Base-by-base conservation (phyloP, 257 asterid genomes). In the Petrea volubilis region DNA sequence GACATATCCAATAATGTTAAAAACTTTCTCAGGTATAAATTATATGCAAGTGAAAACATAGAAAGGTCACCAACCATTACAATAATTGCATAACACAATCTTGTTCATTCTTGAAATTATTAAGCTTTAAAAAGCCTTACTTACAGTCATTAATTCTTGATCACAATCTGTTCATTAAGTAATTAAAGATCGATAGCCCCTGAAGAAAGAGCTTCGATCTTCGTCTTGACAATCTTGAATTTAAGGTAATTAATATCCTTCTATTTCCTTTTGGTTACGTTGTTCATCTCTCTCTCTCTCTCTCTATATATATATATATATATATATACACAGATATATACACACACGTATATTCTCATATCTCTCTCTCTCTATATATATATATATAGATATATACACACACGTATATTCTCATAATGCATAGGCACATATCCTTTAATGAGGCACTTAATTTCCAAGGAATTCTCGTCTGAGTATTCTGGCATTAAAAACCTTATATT, bases 41-140 rank as follows among this genome's bases (percentile, higher is more conserved):
- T 44, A 28, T 59, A 24, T 49, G 61, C 46, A 52, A 40, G 50
- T 55, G 49, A 23, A 71, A 57, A 77, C 76, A 78, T 80, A 60
- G 84, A 81, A 78, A 81, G 84, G 74, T 79, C 73, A 84, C 86
- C 89, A 84, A 84, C 79, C 78, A 60, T 60, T 34, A 56, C 70
- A 78, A 71, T 73, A 61, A 72, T 80, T 78, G 51, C 61, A 49
- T 60, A 47, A 44, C 74, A 79, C 51, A 79, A 9, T 6, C 10
- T 68, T 64, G 68, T 47, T 49, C 31, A 52, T 58, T 52, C 57
- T 41, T 46, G 50, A 38, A 33, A 7, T 65, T 47, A 23, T 31
- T 17, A 64, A 57, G 53, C 73, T 40, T 79, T 58, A 38, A 49
- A 49, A 70, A 61, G 43, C 82, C 69, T 50, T n/a, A n/a, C n/a